Evolutionary conservation across 371 early-diverging fungal genomes (phyloP), one percentile per base, ranked within the genome.

Genomic region (Mortierella sp.): DNA sequence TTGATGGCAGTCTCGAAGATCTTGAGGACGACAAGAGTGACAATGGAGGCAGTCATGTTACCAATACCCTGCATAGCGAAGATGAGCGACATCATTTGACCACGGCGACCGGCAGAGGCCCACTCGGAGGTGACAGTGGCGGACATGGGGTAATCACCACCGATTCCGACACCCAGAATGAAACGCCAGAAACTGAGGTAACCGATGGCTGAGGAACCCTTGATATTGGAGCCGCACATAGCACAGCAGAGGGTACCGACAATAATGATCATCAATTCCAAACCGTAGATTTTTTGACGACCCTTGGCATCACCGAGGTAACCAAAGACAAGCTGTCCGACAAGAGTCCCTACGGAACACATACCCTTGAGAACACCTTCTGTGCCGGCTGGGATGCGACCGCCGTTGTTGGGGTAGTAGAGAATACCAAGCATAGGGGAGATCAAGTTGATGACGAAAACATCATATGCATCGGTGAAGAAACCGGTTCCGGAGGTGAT

Each of bases 21-120:
- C n/a, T 92, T 90, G 28, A 97, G 86, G 30, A 93, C 74, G 18
- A 95, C 80, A 12, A 92, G 67, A 24, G 92, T 88, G 32, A 94
- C 92, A 26, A 96, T 83, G 22, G 93, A 90, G 45, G 95, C 94
- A 47, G 93, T 86, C 62, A 97, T 83, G 74, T 94, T 93, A 45
- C 97, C 97, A 65, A 96, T 87, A 51, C 96, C 97, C 84, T 96
- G 97, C 96, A 96, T 96, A 62, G 96, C 90, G 86, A 96, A 97
- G 45, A 96, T 95, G 20, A 93, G 87, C 10, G 93, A 91, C 89
- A 91, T 89, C 90, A 91, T 91, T 85, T 87, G 87, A 83, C 92
- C 92, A 75, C 91, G 88, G 35, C 88, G 88, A 68, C 91, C 88
- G 68, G 91, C 87, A 32, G 91, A 83, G 43, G 96, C 94, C 86